Evolutionary conservation across 345 rosid species (phyloP), one percentile per base, ranked within the genome.

Genomic region (Conringia planisiliqua): DNA sequence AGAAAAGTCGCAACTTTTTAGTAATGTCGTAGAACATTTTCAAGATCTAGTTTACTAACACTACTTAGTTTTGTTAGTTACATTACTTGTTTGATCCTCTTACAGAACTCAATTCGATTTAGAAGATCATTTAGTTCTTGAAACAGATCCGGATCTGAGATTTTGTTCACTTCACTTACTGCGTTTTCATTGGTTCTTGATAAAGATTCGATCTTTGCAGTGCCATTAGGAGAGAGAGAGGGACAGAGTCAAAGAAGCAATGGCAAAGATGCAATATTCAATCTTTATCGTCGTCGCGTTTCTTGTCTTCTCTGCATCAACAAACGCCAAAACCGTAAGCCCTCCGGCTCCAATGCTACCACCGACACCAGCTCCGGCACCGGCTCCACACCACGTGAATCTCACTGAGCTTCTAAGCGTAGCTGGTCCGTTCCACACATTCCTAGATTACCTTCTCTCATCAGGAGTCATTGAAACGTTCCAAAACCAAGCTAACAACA

Each of bases 401-500:
- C 90, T 91, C 75, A 88, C 96, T 0, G 68, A 77, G 48, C 85
- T 94, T n/a, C 88, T 94, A 58, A 76, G 88, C 0, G 95, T 90
- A 17, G 97, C 96, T 0, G 98, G 98, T 48, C 95, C 97, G 0
- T 94, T 82, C 84, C 80, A 82, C 54, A 90, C 88, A 6, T 90
- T 94, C 85, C 95, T 91, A 5, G 76, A 73, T 72, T 82, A 87
- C 78, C 88, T 94, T 27, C 65, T 77, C 58, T 85, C 97, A 16
- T 83, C 93, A 29, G 89, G 90, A 69, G 96, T 91, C 77, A 82
- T 94, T 1, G 93, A 86, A 11, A 91, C 96, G 30, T 85, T 94
- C 83, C 97, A 94, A 77, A 83, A 75, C 88, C 97, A 86, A 81
- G 98, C 93, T 70, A 94, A 94, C 88, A 86, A 86, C 76, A 90